Conservation (phyloP, 2,329 filamentous ascomycete species). For the Penicillium sp. region DNA sequence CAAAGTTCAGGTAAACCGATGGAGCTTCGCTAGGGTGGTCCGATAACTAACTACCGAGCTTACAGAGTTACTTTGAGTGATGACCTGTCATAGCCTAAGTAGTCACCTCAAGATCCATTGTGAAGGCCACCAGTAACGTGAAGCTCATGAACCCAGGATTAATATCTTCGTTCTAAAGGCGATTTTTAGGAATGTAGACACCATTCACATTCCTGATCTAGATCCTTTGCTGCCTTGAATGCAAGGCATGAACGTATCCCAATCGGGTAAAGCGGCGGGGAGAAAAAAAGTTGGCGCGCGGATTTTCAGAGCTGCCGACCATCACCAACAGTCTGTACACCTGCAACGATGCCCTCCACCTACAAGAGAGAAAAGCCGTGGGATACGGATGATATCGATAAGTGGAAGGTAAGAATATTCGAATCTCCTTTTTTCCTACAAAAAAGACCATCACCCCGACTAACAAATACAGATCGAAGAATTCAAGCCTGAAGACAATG, state of each 20-base stretch:
- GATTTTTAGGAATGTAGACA: not conserved
- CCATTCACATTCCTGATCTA: not conserved
- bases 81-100: not conserved
- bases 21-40: too few species aligned
- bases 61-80: too few species aligned
- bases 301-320: slow-evolving; percentile 22
- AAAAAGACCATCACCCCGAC: not conserved
- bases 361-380: slow-evolving; percentile 87
- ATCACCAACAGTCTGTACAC: slow-evolving; percentile 11
- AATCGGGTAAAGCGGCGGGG: slow-evolving; percentile 23
- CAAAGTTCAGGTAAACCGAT: too few species aligned
- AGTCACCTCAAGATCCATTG: not conserved
- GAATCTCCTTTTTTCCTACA: not conserved
- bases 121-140: not conserved
- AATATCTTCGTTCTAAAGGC: not conserved
- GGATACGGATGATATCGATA: slow-evolving; percentile 96
- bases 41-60: not conserved
- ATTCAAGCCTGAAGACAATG: slow-evolving; percentile 82
- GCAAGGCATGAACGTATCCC: not conserved
- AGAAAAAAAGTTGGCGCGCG: slow-evolving; percentile 26
- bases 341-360: slow-evolving; percentile 70
- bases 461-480: slow-evolving; percentile 58
- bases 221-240: not conserved
- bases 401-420: slow-evolving; percentile 67
- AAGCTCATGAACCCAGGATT: not conserved